These are phyloP conservation scores for Daldinia decipiens DNA, from an alignment of 495 filamentous ascomycete genomes.

Conservation along the genomic window DNA sequence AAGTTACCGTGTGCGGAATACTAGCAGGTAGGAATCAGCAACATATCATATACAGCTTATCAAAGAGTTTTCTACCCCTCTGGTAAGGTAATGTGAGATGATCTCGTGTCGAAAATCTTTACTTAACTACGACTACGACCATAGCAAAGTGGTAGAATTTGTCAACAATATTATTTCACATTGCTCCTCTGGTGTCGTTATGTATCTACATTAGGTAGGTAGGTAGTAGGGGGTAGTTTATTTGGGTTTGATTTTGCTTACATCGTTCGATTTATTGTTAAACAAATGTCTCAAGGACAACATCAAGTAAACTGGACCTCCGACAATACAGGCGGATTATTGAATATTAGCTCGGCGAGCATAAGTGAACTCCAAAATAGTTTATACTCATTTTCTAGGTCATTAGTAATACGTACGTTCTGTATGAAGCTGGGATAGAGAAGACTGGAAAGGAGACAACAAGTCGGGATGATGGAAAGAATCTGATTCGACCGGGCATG, in stretches of 20 bases:
- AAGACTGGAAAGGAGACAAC: slow-evolving; percentile 37
- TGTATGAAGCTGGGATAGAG: slow-evolving; percentile 33
- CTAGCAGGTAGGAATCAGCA: slow-evolving; percentile 17
- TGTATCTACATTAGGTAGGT: too few species aligned
- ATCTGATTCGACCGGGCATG: slow-evolving; percentile 48
- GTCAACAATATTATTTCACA: neutral
- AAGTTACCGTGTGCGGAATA: slow-evolving; percentile 25
- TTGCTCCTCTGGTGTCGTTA: too few species aligned
- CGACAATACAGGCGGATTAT: slow-evolving; percentile 23
- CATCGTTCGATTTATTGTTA: too few species aligned
- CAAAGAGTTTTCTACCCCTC: neutral
- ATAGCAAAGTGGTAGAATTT: neutral
- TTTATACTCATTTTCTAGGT: slow-evolving; percentile 26
- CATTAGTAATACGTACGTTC: slow-evolving; percentile 19
- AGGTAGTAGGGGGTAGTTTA: too few species aligned
- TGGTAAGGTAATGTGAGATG: neutral
- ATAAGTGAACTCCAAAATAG: slow-evolving; percentile 25
- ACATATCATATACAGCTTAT: slow-evolving; percentile 1
- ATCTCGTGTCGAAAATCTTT: neutral
- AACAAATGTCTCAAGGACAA: too few species aligned
- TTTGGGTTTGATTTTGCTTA: too few species aligned
- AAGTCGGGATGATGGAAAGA: slow-evolving; percentile 42
- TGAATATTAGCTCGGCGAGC: slow-evolving; percentile 11
- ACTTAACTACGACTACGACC: neutral
- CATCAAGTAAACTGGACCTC: neutral